Percentiles rank a stretch among this genome's conserved stretches.
These are phyloP conservation scores for Venturiaceae sp. DNA, from an alignment of 2,329 filamentous ascomycete genomes.

Conservation along the genomic window DNA sequence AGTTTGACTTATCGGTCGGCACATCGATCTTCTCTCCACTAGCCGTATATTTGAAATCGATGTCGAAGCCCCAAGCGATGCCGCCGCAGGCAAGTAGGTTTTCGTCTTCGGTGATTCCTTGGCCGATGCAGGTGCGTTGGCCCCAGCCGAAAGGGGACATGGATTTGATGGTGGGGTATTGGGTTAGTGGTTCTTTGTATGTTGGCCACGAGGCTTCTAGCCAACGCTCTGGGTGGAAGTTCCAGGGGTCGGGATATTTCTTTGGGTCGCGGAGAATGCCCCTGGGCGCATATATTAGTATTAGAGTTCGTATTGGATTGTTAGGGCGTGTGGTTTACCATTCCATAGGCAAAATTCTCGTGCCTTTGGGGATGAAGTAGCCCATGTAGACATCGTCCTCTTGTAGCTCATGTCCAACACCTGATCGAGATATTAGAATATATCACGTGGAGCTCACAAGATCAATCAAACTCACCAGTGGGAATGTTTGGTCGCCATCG, in stretches of 20 bases:
- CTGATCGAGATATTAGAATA: conserved; percentile 13
- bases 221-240: conserved; percentile 53
- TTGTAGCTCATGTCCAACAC: conserved; percentile 42
- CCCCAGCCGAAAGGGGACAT: conserved; percentile 59
- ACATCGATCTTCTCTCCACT: conserved; percentile 30
- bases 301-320: background rate
- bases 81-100: conserved; percentile 41
- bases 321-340: conserved; percentile 4
- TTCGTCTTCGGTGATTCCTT: conserved; percentile 50
- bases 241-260: conserved; percentile 53
- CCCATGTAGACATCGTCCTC: conserved; percentile 44
- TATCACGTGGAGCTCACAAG: background rate
- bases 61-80: conserved; percentile 36
- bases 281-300: conserved; percentile 25
- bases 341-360: conserved; percentile 16
- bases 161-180: conserved; percentile 52
- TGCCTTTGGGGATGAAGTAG: conserved; percentile 42
- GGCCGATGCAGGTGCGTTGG: conserved; percentile 51
- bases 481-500: conserved; percentile 43
- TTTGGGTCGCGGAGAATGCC: conserved; percentile 48
- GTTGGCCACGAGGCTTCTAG: conserved; percentile 54
- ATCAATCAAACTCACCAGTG: conserved; percentile 24
- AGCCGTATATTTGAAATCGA: conserved; percentile 39
- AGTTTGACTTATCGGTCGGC: conserved; percentile 38
- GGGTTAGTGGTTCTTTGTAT: conserved; percentile 53